phyloP scores from a whole-genome alignment of 352 stramenopile species.

The Pythium aquatile region DNA sequence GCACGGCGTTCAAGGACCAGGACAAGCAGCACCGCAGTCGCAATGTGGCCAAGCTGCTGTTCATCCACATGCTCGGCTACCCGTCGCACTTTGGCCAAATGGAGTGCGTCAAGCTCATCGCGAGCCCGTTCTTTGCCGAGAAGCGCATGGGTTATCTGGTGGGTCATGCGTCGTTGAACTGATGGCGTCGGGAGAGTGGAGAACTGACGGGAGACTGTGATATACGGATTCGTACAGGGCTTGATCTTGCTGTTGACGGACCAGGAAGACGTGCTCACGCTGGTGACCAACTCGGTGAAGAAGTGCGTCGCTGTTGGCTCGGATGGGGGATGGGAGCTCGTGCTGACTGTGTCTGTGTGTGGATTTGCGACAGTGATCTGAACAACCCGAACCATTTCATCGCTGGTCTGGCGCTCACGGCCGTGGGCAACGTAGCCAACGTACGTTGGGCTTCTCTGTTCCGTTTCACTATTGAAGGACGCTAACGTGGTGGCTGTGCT shows the following conservation, averaged over 20 bases:
- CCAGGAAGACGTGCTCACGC: slow-evolving; percentile 98
- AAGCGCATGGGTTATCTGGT: slow-evolving; percentile 99
- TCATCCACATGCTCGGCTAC: slow-evolving; percentile 99
- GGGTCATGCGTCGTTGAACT: slow-evolving; percentile 1
- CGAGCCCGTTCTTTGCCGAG: slow-evolving; percentile 97
- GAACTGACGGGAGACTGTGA: neutral
- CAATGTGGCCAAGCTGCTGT: slow-evolving; percentile 99
- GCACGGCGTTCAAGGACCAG: slow-evolving; percentile 98
- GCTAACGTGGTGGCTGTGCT: neutral
- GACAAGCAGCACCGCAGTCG: slow-evolving; percentile 96
- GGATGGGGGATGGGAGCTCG: slow-evolving; percentile 6
- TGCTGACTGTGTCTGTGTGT: slow-evolving; percentile 1
- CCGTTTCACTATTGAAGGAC: neutral
- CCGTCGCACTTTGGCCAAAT: slow-evolving; percentile 99
- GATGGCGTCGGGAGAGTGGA: no score
- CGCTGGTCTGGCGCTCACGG: slow-evolving; percentile 94
- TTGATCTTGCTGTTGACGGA: slow-evolving; percentile 98
- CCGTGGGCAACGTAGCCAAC: slow-evolving; percentile 98
- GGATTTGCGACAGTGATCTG: slow-evolving; percentile 69
- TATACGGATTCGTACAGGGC: slow-evolving; percentile 33
- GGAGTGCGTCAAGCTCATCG: slow-evolving; percentile 99
- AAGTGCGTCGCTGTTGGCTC: slow-evolving; percentile 52
- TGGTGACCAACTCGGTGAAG: slow-evolving; percentile 99
- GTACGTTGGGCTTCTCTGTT: slow-evolving; percentile 29
- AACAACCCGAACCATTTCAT: slow-evolving; percentile 96